phyloP scores from a whole-genome alignment of 139 green algal genomes.

The Chlorella sp. region DNA sequence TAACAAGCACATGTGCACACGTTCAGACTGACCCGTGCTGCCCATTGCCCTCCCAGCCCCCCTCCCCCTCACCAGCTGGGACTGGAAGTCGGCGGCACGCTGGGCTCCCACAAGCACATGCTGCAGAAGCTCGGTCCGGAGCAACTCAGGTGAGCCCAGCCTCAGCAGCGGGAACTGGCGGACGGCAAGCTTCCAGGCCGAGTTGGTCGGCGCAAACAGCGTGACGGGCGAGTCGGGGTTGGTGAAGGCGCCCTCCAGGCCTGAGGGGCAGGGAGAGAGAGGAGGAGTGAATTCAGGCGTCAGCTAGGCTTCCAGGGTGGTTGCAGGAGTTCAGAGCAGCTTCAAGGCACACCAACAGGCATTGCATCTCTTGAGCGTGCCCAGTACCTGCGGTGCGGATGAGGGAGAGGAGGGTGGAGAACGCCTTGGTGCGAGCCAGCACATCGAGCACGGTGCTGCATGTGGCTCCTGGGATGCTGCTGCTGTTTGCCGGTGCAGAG shows the following conservation, averaged over 20 bases:
- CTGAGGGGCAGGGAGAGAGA: background rate
- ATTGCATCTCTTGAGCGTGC: too few relatives aligned
- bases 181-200: background rate
- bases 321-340: background rate
- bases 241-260: conserved; percentile 2
- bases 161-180: background rate
- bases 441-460: background rate
- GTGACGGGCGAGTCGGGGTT: background rate
- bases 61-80: background rate
- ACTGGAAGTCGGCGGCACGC: background rate
- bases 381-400: background rate
- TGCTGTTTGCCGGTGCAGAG: background rate
- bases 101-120: background rate
- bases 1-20: background rate
- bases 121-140: background rate
- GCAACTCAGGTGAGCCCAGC: background rate
- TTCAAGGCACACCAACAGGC: background rate
- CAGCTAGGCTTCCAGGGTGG: background rate
- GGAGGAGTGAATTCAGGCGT: background rate
- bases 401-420: background rate
- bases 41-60: too few relatives aligned
- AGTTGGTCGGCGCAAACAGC: background rate
- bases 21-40: too few relatives aligned
- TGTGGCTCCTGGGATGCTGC: background rate
- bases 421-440: background rate